phyloP scores from a whole-genome alignment of 1,284 basidiomycete genomes.

The Golubevia sp. region DNA sequence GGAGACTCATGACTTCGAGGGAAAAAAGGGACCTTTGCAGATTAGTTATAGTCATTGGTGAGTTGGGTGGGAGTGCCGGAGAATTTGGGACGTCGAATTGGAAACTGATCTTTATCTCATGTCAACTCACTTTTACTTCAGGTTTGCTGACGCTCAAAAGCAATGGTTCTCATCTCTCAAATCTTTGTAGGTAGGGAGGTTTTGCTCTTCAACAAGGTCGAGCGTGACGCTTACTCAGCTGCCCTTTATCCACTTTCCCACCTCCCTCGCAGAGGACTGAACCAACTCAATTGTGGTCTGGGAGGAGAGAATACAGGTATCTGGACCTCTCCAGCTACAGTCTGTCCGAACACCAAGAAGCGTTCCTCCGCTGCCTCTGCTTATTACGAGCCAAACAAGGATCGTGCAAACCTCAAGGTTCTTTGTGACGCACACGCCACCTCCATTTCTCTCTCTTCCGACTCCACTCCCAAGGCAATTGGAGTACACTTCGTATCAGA shows the following conservation, averaged over 20 bases:
- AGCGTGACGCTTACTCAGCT: too few relatives aligned
- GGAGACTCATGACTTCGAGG: slow-evolving; percentile 22
- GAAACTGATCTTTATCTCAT: too few relatives aligned
- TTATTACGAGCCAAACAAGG: slow-evolving; percentile 30
- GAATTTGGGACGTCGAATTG: too few relatives aligned
- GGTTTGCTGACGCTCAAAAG: slow-evolving; percentile 35
- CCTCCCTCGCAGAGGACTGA: too few relatives aligned
- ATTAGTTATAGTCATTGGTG: slow-evolving; percentile 37
- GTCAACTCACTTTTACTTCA: too few relatives aligned
- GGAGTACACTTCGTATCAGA: slow-evolving; percentile 50
- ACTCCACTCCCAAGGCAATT: slow-evolving; percentile 27
- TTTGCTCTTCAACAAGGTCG: too few relatives aligned
- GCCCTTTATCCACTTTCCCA: too few relatives aligned
- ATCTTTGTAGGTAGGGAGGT: too few relatives aligned
- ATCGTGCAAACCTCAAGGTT: slow-evolving; percentile 31
- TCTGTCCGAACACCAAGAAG: slow-evolving; percentile 25
- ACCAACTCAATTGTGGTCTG: slow-evolving; percentile 22
- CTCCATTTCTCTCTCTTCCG: slow-evolving; percentile 18
- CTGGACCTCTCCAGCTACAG: slow-evolving; percentile 29
- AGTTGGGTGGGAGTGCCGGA: too few relatives aligned
- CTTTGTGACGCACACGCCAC: slow-evolving; percentile 31
- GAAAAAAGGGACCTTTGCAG: slow-evolving; percentile 26
- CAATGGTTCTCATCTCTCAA: slow-evolving; percentile 35
- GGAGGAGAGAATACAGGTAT: slow-evolving; percentile 33
- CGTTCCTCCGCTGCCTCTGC: slow-evolving; percentile 26